Base-by-base conservation (phyloP, 2,329 filamentous ascomycete species). In the Epichloe sp. region DNA sequence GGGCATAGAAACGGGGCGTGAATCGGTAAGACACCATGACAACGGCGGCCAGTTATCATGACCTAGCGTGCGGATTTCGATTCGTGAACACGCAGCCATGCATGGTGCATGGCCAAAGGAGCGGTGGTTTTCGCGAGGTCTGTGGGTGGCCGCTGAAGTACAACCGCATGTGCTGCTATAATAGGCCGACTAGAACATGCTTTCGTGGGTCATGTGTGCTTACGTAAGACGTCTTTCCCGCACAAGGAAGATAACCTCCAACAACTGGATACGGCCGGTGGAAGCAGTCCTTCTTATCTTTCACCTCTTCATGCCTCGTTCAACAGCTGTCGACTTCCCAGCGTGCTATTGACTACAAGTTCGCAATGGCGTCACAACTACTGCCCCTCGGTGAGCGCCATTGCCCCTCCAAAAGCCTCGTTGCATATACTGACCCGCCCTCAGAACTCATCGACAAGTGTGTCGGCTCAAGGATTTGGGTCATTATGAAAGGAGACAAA, bases 401-500 rank as follows among this genome's bases (percentile, higher is more conserved):
- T 21, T 44, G 36, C 40, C 36, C 26, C 44, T 43, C 26, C 38
- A 2, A 41, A 49, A 41, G 21, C 42, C 36, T 44, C 38, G n/a
- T 47, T 23, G 43, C 19, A n/a, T 35, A 46, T 37, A 11, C 38
- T 53, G 21, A 52, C 47, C 6, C 14, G 26, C 44, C 31, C 10
- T 17, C 63, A 95, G 93, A 98, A 71, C 82, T 98, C 65, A 97
- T 98, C 69, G 93, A 98, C 75, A 96, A 96, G 71, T 98, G 93
- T 67, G 90, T 98, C 58, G 93, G 93, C 55, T 97, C 90, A 50
- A 86, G 85, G 62, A 97, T 98, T 68, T 96, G 91, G 90, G 90
- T 98, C 56, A 82, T 98, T 62, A 98, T 98, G 93, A 98, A 98
- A 72, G 88, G 90, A 58, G 93, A 97, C 66, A 97, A 96, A 76